A percentile compares a stretch with the other conserved stretches of the same genome.
Evolutionary conservation across 495 filamentous ascomycete genomes (phyloP).

Genomic region (Endocarpon pusillum): DNA sequence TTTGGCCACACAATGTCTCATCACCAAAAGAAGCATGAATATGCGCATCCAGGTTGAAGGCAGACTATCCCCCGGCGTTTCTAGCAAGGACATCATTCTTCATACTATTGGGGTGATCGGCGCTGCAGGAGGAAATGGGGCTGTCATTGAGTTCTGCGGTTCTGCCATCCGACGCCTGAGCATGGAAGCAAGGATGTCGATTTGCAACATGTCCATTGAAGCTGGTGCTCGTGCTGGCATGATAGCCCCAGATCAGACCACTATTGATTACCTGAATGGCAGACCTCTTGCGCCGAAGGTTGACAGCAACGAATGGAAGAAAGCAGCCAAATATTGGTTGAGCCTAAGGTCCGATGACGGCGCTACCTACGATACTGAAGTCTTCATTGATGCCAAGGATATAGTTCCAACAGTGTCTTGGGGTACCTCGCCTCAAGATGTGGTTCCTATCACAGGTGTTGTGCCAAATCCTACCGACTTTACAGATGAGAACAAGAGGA

Average conservation of each 20-base stretch:
- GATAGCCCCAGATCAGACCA: slow-evolving; percentile 87
- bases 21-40: slow-evolving; percentile 92
- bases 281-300: slow-evolving; percentile 72
- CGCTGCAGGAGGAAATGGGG: slow-evolving; percentile 84
- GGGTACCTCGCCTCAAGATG: slow-evolving; percentile 94
- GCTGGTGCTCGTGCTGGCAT: slow-evolving; percentile 89
- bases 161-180: slow-evolving; percentile 77
- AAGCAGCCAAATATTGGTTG: slow-evolving; percentile 76
- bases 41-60: slow-evolving; percentile 95
- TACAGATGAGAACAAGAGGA: slow-evolving; percentile 55
- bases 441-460: slow-evolving; percentile 75
- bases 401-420: slow-evolving; percentile 88
- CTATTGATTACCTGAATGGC: slow-evolving; percentile 87
- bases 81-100: slow-evolving; percentile 90
- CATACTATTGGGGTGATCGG: slow-evolving; percentile 89
- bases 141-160: slow-evolving; percentile 93
- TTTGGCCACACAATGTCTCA: slow-evolving; percentile 84
- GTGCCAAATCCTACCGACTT: slow-evolving; percentile 86
- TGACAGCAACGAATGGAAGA: slow-evolving; percentile 77
- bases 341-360: slow-evolving; percentile 68
- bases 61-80: slow-evolving; percentile 76
- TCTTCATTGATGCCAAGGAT: slow-evolving; percentile 80
- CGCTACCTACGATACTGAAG: slow-evolving; percentile 72
- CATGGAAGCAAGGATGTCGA: slow-evolving; percentile 97
- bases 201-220: slow-evolving; percentile 99